These are phyloP conservation scores for Sanghuangporus sanghuang DNA, from an alignment of 1,284 basidiomycete species.

Conservation along the genomic window DNA sequence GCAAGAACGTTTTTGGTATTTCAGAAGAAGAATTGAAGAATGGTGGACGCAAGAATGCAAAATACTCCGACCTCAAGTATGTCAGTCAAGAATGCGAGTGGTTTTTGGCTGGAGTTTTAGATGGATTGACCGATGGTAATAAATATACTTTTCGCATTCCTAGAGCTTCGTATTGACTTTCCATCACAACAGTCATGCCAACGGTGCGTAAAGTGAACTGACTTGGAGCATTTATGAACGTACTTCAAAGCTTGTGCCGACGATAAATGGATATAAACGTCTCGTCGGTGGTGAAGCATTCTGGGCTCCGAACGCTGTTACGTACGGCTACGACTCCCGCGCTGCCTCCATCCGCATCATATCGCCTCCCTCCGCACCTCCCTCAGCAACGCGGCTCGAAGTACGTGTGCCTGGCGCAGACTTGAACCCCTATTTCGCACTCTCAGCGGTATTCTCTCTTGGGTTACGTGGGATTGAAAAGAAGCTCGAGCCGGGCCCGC, in stretches of 20 bases:
- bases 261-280: slow-evolving; percentile 97
- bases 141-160: slow-evolving; percentile 21
- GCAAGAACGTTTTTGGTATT: slow-evolving; percentile 78
- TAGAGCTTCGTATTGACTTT: neutral
- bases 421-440: slow-evolving; percentile 87
- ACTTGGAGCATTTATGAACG: neutral
- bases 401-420: slow-evolving; percentile 95
- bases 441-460: slow-evolving; percentile 82
- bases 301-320: slow-evolving; percentile 92
- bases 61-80: slow-evolving; percentile 77
- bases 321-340: slow-evolving; percentile 94
- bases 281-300: slow-evolving; percentile 91
- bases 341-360: slow-evolving; percentile 89
- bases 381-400: slow-evolving; percentile 82
- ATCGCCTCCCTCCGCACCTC: slow-evolving; percentile 80
- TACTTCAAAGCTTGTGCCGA: slow-evolving; percentile 71
- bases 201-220: slow-evolving; percentile 34
- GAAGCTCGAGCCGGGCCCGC: slow-evolving; percentile 63
- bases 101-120: slow-evolving; percentile 89
- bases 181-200: slow-evolving; percentile 48
- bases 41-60: slow-evolving; percentile 64
- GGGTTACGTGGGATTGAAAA: slow-evolving; percentile 86
- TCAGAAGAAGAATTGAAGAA: slow-evolving; percentile 51
- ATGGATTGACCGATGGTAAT: slow-evolving; percentile 82
- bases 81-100: slow-evolving; percentile 84